Conservation (phyloP, 2,329 filamentous ascomycete genomes). For the Aureobasidium sp. region DNA sequence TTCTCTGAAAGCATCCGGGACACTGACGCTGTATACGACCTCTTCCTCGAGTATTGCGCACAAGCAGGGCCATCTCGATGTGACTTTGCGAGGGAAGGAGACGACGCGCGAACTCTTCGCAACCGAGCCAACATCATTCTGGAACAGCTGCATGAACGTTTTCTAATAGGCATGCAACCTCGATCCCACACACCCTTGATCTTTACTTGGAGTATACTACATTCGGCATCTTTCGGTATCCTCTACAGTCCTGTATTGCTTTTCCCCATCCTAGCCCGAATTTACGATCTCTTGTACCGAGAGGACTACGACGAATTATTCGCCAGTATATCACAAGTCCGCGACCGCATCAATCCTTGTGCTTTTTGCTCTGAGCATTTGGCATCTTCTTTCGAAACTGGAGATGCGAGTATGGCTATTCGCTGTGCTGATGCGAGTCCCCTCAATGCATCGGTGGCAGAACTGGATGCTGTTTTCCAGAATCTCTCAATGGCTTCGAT, state of each 20-base stretch:
- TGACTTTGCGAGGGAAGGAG: conserved; percentile 22
- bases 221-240: background rate
- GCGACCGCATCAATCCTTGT: too few relatives aligned
- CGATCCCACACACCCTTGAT: conserved; percentile 27
- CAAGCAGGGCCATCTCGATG: conserved; percentile 33
- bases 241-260: background rate
- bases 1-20: conserved; percentile 35
- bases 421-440: background rate
- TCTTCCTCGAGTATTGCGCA: conserved; percentile 39
- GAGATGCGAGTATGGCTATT: too few relatives aligned
- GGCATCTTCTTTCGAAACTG: too few relatives aligned
- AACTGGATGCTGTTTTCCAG: too few relatives aligned
- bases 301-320: too few relatives aligned
- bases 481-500: too few relatives aligned
- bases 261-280: background rate
- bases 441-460: too few relatives aligned
- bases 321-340: too few relatives aligned
- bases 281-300: too few relatives aligned
- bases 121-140: background rate
- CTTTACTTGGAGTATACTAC: conserved; percentile 21
- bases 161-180: conserved; percentile 13
- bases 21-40: conserved; percentile 34
- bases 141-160: background rate
- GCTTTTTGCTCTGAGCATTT: too few relatives aligned
- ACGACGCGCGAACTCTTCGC: background rate